Evolutionary conservation across 148 eudicot species (phyloP), one percentile per base, ranked within the genome.

Genomic region (Pharnaceum exiguum): DNA sequence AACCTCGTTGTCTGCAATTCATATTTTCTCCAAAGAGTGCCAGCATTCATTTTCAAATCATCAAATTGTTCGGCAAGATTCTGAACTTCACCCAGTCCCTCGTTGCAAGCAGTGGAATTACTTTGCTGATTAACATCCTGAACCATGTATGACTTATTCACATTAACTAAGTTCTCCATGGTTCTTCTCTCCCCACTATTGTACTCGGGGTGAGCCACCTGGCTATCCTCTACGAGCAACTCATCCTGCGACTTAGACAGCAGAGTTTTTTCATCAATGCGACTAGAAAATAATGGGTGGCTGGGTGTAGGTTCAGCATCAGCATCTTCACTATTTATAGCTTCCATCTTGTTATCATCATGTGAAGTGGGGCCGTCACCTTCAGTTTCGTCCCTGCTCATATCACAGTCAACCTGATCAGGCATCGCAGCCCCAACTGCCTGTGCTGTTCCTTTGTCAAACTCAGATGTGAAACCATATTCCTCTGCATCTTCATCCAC

Each of bases 381-480:
- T 15, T 86, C 91, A 42, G 67, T 71, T 42, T 71, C 76, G 12
- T 78, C 83, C 29, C 66, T 84, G 55, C 50, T 29, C n/a, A 75
- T 59, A 46, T 72, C 78, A 55, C 64, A 78, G 21, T 83, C 86
- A 24, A 67, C 63, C 71, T 94, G 99, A 25, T 94, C 99, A 57
- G 81, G 73, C 66, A 87, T 75, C 24, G 99, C 99, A 15, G 95
- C 75, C 26, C 95, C 99, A 32, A 86, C 64, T 28, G 96, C 93
- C 79, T 94, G 96, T 45, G 82, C 83, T 19, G 91, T 82, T 53
- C 96, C 91, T 69, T 76, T 77, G 22, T 89, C 95, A 45, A 72
- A 52, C 65, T 86, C 85, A 9, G 84, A 78, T 43, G 95, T 75
- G 75, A 78, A 94, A 22, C 89, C 89, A 71, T 77, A 89, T 55